phyloP scores from a whole-genome alignment of 345 rosid species.

The Gossypium herbaceum region DNA sequence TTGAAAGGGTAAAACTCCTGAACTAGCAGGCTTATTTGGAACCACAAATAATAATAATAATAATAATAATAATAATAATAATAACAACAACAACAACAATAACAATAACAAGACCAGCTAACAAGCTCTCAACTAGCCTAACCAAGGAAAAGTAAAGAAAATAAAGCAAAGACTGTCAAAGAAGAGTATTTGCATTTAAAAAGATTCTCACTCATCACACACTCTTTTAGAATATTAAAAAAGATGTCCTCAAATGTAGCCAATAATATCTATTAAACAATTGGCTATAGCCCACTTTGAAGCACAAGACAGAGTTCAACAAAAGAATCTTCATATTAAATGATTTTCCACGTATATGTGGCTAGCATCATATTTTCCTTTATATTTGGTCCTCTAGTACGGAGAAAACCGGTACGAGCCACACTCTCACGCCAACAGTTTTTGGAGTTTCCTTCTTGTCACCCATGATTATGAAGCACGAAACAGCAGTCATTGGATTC shows the following conservation, averaged over 20 bases:
- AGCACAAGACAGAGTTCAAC: not conserved
- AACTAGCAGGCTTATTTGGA: not conserved
- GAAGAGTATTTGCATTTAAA: not conserved
- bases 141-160: not conserved
- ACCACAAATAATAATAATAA: not conserved
- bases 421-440: not conserved
- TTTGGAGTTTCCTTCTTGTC: not conserved
- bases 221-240: not conserved
- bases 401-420: not conserved
- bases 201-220: not conserved
- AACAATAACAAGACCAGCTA: not conserved
- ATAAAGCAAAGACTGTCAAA: not conserved
- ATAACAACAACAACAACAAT: not conserved
- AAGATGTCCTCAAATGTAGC: not conserved
- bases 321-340: not conserved
- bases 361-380: not conserved
- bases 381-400: not conserved
- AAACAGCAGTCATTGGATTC: not conserved
- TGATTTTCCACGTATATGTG: not conserved
- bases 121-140: not conserved
- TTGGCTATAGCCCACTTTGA: not conserved
- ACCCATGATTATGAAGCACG: not conserved
- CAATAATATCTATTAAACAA: slow-evolving; percentile 7
- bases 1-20: not conserved
- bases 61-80: not conserved